Evolutionary conservation across 2,329 filamentous ascomycete species (phyloP).

Genomic region (Epichloe coenophiala): DNA sequence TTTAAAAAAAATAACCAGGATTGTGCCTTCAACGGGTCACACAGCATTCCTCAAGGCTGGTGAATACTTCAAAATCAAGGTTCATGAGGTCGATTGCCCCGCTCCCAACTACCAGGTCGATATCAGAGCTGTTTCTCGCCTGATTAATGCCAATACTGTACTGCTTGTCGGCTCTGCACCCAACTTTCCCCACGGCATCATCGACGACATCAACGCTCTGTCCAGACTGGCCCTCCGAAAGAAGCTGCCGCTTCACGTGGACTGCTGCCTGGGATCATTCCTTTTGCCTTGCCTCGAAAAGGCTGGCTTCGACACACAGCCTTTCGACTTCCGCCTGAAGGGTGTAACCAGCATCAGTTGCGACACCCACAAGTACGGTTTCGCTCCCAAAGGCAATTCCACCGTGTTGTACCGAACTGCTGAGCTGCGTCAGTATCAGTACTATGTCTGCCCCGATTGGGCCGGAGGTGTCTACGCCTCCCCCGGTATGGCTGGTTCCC

Average conservation of each 20-base stretch:
- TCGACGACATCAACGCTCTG: constrained; percentile 81
- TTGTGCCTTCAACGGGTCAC: constrained; percentile 86
- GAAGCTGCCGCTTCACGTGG: constrained; percentile 81
- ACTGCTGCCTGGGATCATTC: constrained; percentile 96
- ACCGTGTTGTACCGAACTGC: constrained; percentile 80
- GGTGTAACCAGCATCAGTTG: constrained; percentile 93
- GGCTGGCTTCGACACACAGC: constrained; percentile 79
- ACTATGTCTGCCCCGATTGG: constrained; percentile 94
- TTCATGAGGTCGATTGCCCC: constrained; percentile 78
- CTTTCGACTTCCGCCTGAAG: constrained; percentile 86
- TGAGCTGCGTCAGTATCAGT: constrained; percentile 73
- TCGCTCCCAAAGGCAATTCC: constrained; percentile 94
- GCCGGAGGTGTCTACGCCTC: constrained; percentile 91
- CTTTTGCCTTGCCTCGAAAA: constrained; percentile 82
- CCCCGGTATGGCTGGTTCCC: constrained; percentile 84
- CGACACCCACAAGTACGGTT: constrained; percentile 98
- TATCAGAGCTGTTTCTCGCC: constrained; percentile 59
- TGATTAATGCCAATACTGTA: constrained; percentile 90
- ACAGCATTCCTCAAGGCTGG: constrained; percentile 93
- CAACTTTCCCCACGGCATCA: constrained; percentile 96
- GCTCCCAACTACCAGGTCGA: constrained; percentile 78
- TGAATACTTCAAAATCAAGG: constrained; percentile 92
- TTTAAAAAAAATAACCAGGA: constrained; percentile 39
- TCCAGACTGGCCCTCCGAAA: constrained; percentile 70
- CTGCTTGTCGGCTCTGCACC: constrained; percentile 88